phyloP scores from a whole-genome alignment of 2,329 filamentous ascomycete species.

The Cladosporium sp. region DNA sequence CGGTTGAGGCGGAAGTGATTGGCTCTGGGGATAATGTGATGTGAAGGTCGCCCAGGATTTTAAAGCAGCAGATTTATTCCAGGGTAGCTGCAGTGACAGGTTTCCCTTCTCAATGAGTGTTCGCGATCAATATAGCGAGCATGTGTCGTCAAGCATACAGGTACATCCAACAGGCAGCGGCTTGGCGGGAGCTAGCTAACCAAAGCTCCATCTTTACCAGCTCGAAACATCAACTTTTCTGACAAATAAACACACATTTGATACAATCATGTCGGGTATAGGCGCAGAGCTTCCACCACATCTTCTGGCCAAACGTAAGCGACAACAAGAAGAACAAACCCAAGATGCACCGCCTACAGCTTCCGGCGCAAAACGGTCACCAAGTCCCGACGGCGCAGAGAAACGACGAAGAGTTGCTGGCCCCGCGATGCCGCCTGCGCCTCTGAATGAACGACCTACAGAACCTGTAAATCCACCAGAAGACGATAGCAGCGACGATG shows the following conservation, averaged over 20 bases:
- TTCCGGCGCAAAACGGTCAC: conserved; percentile 34
- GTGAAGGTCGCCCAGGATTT: background rate
- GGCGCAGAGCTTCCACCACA: conserved; percentile 68
- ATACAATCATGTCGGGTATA: conserved; percentile 58
- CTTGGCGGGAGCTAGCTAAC: background rate
- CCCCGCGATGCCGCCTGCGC: conserved; percentile 52
- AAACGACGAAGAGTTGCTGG: conserved; percentile 53
- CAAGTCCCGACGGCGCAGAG: conserved; percentile 39
- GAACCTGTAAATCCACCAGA: conserved; percentile 27
- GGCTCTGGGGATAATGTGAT: background rate
- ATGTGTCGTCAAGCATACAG: background rate
- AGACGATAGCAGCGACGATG: conserved; percentile 33
- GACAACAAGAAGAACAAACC: conserved; percentile 41
- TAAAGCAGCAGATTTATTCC: too few species aligned
- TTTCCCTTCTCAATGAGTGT: too few species aligned
- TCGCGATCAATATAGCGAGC: background rate
- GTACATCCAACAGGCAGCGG: background rate
- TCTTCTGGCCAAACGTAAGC: conserved; percentile 51
- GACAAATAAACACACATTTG: background rate
- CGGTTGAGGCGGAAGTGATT: background rate
- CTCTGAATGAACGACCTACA: conserved; percentile 44
- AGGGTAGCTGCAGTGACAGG: background rate
- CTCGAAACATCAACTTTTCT: background rate
- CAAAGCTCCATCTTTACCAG: background rate
- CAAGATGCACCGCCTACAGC: conserved; percentile 32